Base-by-base conservation (phyloP, 257 asterid genomes). In the Petunia axillaris region DNA sequence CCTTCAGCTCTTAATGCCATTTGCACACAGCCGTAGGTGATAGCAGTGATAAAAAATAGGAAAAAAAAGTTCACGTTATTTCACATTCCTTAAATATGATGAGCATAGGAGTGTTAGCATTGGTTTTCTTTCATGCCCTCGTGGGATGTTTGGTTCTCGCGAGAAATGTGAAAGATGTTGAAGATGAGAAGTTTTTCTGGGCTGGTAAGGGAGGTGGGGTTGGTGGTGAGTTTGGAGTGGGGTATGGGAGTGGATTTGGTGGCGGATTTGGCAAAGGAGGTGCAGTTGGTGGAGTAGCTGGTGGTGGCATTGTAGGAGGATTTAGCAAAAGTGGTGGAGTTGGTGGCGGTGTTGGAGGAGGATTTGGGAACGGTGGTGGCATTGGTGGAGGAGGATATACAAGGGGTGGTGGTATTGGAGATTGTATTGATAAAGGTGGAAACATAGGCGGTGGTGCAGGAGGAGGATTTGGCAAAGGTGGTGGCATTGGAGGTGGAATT, bases 11-110 rank as follows among this genome's bases (percentile, higher is more conserved):
- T 70, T 16, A 44, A 53, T 68, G 38, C 14, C 8, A 52, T 52
- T 52, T 52, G 15, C 57, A 52, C 11, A 52, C 11, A 25, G 25
- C 41, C 46, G 15, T 70, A 25, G 5, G 8, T 10, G 6, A 70
- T 44, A 70, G 46, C 25, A 46, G 15, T 8, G 59, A 4, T 9
- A 50, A 13, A 9, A 58, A 4, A 68, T 40, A 40, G n/a, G 16
- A 64, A 7, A 0, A 65, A 25, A 3, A 39, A 9, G 16, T 10
- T 38, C 62, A 62, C 15, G 66, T 7, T 1, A 46, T 16, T 25
- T 46, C 76, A 62, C 81, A 62, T 77, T 59, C 36, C 73, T 2
- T 77, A 43, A 77, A 64, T 2, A 78, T 77, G 81, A 52, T 58
- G 81, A 62, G 73, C 48, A 57, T 62, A 43, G 13, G 73, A 3